Base-by-base conservation (phyloP, 495 filamentous ascomycete species). In the Astrocystis sublimbata region DNA sequence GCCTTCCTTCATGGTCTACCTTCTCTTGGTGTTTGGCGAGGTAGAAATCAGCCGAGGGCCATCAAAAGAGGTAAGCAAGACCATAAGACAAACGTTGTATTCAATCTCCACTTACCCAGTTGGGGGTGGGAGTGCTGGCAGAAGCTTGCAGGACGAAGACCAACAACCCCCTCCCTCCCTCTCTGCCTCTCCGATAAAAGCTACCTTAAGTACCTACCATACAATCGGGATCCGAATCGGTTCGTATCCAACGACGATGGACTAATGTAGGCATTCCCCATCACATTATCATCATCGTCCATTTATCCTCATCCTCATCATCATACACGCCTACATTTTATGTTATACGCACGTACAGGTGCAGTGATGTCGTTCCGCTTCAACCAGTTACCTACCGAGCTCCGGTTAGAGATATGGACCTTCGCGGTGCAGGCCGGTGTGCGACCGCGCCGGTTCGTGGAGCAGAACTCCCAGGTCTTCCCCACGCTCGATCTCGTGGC, bases 341-440 rank as follows among this genome's bases (percentile, higher is more conserved):
- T n/a, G n/a, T n/a, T n/a, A n/a, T n/a, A n/a, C n/a, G n/a, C n/a
- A n/a, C n/a, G n/a, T n/a, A n/a, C n/a, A n/a, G n/a, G n/a, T n/a
- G 15, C 56, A 50, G 61, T 36, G 3, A 42, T 15, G 33, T 31
- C 58, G 3, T 80, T 79, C 68, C 50, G 50, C 42, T 77, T 80
- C 50, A 21, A 68, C 50, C 17, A 40, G n/a, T 71, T 79, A n/a
- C 76, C 78, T 6, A 15, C 71, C n/a, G 76, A 80, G 61, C 68
- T 79, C 31, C 76, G 78, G 10, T 66, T 76, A 28, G 64, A 69
- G 35, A 75, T 79, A 50, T 78, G 74, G 74, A 46, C 50, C 45
- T 56, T 31, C 21, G 60, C 60, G 21, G 42, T 56, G 50, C 26
- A 46, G 24, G 41, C 50, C 15, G 23, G 12, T 0, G 60, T 41